Evolutionary conservation across 192 early-diverging fungal species (phyloP), one percentile per base, ranked within the genome.

Genomic region (Coemansia sp.): DNA sequence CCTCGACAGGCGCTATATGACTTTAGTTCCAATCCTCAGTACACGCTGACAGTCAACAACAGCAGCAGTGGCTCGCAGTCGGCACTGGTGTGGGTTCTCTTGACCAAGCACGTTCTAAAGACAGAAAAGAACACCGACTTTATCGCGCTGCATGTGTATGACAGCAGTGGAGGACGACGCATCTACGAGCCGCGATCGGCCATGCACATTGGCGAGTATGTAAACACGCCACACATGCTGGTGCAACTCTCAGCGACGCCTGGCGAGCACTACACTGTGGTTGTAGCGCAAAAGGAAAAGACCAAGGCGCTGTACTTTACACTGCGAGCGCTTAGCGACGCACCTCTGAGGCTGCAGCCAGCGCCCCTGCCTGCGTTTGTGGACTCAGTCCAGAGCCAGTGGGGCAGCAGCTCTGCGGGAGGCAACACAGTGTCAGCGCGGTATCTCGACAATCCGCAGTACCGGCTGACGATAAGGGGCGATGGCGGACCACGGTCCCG

Each of bases 101-200:
- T 97, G 37, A 90, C 91, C 53, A 95, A 96, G 74, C 95, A 97
- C 58, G 84, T 93, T 35, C 89, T 86, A 3, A 84, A 85, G 23
- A 94, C 91, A 38, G 92, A 93, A 63, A 91, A 94, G 66, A 97
- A 93, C 74, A 83, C 73, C 9, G 95, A 97, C 70, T 96, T 89
- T 69, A 94, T 97, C 37, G 92, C 95, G 5, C 68, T 95, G 28
- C 92, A 95, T 78, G 84, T 97, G 7, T 97, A 91, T 75, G 89
- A 89, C 66, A 77, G 83, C 59, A 89, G 88, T 53, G 69, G 85
- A 60, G 87, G 91, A 3, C 75, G 87, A 16, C 85, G 87, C 40
- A 75, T 91, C 7, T 91, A 89, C 75, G 91, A 91, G 70, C 90
- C 90, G 26, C 86, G 85, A 0, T 74, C 83, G 9, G 86, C 91